These are phyloP conservation scores for Apiotrichum veenhuisii DNA, from an alignment of 1,284 basidiomycete species.

Conservation along the genomic window DNA sequence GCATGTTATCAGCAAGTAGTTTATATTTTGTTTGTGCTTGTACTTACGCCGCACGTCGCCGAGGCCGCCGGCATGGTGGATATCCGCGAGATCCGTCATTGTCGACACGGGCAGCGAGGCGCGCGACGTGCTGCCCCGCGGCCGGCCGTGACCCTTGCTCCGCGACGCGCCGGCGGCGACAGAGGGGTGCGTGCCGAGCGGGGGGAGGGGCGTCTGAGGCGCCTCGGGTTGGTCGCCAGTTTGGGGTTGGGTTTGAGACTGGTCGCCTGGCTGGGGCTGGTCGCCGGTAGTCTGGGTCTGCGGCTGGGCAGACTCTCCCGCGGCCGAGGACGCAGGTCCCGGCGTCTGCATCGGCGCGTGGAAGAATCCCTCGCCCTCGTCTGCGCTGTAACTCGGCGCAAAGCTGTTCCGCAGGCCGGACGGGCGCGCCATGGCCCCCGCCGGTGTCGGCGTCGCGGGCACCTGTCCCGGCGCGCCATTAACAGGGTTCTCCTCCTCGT, in stretches of 20 bases:
- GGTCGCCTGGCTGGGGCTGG: too few species aligned
- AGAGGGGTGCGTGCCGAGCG: not conserved
- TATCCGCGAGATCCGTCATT: conserved; percentile 16
- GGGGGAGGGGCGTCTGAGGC: not conserved
- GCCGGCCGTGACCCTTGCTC: not conserved
- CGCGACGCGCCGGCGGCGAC: not conserved
- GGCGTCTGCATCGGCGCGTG: not conserved
- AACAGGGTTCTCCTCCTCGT: too few species aligned
- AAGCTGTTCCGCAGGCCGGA: not conserved
- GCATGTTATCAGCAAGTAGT: conserved; percentile 3
- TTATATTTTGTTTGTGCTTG: not conserved
- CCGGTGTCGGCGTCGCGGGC: not conserved
- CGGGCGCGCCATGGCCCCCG: not conserved
- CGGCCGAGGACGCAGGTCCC: not conserved
- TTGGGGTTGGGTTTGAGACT: too few species aligned
- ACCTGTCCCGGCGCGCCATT: too few species aligned
- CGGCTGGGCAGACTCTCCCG: too few species aligned
- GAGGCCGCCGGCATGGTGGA: conserved; percentile 15
- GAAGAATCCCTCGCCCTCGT: not conserved
- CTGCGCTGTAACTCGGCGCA: not conserved
- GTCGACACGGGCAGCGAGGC: conserved; percentile 9
- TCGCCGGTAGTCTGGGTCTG: too few species aligned
- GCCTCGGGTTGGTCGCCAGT: not conserved
- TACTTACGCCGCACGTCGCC: conserved; percentile 16
- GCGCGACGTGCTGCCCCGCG: conserved; percentile 3